Conservation (phyloP, 805 yeast genomes). For the Candida stauntonica region DNA sequence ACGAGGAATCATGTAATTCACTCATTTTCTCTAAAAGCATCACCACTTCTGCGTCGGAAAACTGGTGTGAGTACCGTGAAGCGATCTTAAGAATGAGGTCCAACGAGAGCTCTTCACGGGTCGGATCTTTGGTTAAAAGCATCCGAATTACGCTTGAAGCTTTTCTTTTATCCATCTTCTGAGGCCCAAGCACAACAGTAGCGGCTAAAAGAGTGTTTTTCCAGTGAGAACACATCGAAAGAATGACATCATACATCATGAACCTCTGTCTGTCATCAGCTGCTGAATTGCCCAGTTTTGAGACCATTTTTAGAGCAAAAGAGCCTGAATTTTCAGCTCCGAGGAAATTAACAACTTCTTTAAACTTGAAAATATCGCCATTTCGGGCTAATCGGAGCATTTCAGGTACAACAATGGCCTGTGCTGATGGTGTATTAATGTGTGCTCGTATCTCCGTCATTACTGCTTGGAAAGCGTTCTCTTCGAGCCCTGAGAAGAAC, state of each 20-base stretch:
- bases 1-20: slow-evolving; percentile 4
- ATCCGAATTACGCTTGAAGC: slow-evolving; percentile 8
- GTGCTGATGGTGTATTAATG: not conserved
- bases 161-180: not conserved
- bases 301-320: slow-evolving; percentile 3
- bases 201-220: slow-evolving; percentile 11
- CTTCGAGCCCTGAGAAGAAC: slow-evolving; percentile 2
- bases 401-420: slow-evolving; percentile 8
- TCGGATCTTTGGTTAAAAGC: slow-evolving; percentile 19
- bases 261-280: not conserved
- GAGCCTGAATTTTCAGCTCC: slow-evolving; percentile 4
- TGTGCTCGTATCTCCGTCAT: slow-evolving; percentile 1
- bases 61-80: slow-evolving; percentile 6
- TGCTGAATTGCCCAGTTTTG: slow-evolving; percentile 1
- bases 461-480: not conserved
- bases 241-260: slow-evolving; percentile 6
- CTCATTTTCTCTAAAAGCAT: slow-evolving; percentile 16
- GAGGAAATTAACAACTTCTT: not conserved
- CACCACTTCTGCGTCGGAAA: slow-evolving; percentile 13
- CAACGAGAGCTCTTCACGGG: slow-evolving; percentile 18
- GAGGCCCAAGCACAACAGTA: slow-evolving; percentile 6
- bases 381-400: slow-evolving; percentile 6
- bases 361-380: slow-evolving; percentile 3
- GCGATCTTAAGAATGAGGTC: slow-evolving; percentile 17
- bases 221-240: slow-evolving; percentile 12